Conservation (phyloP, 257 asterid genomes). For the Euphrasia confusa region DNA sequence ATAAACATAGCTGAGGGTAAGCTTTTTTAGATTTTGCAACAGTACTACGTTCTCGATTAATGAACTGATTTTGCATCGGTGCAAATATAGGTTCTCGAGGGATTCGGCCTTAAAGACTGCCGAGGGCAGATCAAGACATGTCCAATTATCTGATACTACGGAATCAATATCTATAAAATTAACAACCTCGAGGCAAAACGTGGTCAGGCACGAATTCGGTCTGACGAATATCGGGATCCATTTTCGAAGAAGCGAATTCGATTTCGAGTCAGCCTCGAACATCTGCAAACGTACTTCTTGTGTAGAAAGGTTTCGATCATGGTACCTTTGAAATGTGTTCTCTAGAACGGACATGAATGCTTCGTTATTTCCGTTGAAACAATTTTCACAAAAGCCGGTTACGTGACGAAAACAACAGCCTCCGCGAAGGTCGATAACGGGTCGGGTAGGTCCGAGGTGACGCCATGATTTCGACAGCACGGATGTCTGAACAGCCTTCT, state of each 20-base stretch:
- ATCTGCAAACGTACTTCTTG: background rate
- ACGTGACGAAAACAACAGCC: background rate
- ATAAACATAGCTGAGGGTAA: background rate
- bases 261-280: background rate
- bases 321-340: background rate
- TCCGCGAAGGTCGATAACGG: background rate
- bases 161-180: too few relatives aligned
- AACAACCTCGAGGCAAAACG: background rate
- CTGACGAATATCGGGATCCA: background rate
- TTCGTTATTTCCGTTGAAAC: background rate
- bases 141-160: background rate
- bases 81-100: background rate
- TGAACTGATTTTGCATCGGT: background rate
- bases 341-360: background rate
- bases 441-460: too few relatives aligned
- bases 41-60: background rate
- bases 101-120: background rate
- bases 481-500: background rate
- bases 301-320: background rate
- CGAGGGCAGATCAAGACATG: background rate
- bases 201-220: background rate
- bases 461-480: background rate
- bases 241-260: background rate
- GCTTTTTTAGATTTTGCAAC: background rate
- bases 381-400: too few relatives aligned